Evolutionary conservation across 2,329 filamentous ascomycete genomes (phyloP), one percentile per base, ranked within the genome.

Genomic region (Ustilaginoidea virens): DNA sequence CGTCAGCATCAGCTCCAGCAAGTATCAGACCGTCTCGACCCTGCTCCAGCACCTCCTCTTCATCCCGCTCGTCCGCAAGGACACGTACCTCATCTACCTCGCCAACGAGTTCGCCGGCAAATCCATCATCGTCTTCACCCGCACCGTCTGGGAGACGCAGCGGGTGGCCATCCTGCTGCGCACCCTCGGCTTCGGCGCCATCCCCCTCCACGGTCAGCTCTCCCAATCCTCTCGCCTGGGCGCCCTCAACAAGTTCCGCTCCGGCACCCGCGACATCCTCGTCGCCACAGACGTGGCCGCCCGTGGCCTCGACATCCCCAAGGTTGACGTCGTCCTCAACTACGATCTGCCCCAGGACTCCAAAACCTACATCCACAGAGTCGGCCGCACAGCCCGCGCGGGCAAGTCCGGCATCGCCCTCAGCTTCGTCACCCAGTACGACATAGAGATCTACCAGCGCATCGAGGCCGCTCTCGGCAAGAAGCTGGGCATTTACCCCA

Each of bases 241-340:
- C 5, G 81, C 90, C 0, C 62, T 98, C 7, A 81, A 80, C 49
- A 96, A 96, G 50, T 96, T 98, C 64, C 75, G 79, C 31, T 64
- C 78, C 3, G 74, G 76, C 6, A 71, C 68, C n/a, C 67, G 85
- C 23, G 74, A 92, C 39, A 87, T 98, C 22, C 69, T 98, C 4
- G 80, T 94, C 4, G 85, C 85, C 8, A 94, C 86, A 0, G 86
- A 94, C 49, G 82, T 94, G n/a, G 86, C 86, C 2, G 81, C 86
- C 1, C 75, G 86, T 49, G 87, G 86, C 63, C 64, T 94, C 5
- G 86, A 94, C 60, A 92, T 94, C 26, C 85, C 85, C 9, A 78
- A 73, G n/a, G 85, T 94, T 9, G 83, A 92, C 39, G 58, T 87
- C 0, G 81, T 94, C 3, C 52, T 93, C 39, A 93, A 93, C 55